These are phyloP conservation scores for Nyssa sinensis DNA, from an alignment of 148 eudicot species.

Conservation along the genomic window DNA sequence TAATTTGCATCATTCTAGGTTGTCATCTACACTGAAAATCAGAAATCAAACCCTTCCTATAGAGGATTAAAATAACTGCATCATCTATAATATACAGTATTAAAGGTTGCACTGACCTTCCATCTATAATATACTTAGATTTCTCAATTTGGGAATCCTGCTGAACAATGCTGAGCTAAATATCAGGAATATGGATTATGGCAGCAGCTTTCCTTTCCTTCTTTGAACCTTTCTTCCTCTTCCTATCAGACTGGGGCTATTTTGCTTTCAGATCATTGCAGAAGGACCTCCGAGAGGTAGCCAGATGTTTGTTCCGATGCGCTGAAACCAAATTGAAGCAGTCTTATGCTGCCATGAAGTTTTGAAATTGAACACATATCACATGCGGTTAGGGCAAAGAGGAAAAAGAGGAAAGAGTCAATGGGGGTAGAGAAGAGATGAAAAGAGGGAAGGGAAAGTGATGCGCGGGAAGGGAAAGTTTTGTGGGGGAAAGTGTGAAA, in stretches of 20 bases:
- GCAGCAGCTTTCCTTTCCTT: slow-evolving; percentile 64
- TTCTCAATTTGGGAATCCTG: slow-evolving; percentile 8
- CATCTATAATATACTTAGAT: not conserved
- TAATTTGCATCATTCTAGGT: too few species aligned
- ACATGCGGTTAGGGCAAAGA: too few species aligned
- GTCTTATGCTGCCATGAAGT: not conserved
- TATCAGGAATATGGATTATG: too few species aligned
- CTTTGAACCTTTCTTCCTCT: slow-evolving; percentile 57
- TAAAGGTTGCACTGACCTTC: too few species aligned
- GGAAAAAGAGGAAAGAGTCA: too few species aligned
- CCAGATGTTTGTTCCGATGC: slow-evolving; percentile 77
- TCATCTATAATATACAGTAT: too few species aligned
- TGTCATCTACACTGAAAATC: too few species aligned
- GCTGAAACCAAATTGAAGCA: slow-evolving; percentile 45
- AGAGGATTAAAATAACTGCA: too few species aligned
- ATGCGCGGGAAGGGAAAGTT: too few species aligned
- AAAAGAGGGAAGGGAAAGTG: not conserved
- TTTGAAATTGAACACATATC: not conserved
- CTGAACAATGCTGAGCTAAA: slow-evolving; percentile 22
- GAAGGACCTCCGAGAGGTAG: slow-evolving; percentile 57
- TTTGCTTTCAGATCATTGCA: slow-evolving; percentile 75
- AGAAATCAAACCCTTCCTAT: too few species aligned
- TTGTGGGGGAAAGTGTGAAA: too few species aligned
- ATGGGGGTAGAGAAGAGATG: too few species aligned
- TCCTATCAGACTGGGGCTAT: slow-evolving; percentile 82